Evolutionary conservation across 1,139 yeast genomes (phyloP).

Genomic region (Hemisphaericaspora xylofermentans): DNA sequence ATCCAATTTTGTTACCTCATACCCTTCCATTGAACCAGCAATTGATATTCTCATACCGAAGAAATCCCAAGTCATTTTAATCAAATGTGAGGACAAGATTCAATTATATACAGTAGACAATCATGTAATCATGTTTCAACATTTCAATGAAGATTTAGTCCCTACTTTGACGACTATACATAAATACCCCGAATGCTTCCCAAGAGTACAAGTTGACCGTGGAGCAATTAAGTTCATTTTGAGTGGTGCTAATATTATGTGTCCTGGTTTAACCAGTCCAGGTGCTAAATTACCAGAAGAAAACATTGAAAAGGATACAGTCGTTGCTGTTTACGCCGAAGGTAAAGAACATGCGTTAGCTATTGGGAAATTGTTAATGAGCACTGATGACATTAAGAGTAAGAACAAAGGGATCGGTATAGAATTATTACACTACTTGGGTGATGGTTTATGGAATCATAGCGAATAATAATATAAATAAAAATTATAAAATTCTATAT

Average conservation of each 20-base stretch:
- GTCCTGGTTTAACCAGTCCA: conserved; percentile 92
- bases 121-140: conserved; percentile 77
- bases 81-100: conserved; percentile 88
- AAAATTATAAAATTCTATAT: conserved; percentile 1
- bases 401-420: conserved; percentile 89
- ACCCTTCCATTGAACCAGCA: conserved; percentile 67
- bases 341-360: conserved; percentile 93
- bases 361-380: conserved; percentile 81
- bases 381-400: conserved; percentile 83
- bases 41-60: conserved; percentile 87
- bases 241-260: conserved; percentile 95
- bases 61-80: conserved; percentile 78
- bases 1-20: conserved; percentile 67
- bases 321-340: conserved; percentile 86
- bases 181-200: conserved; percentile 78
- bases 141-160: conserved; percentile 70
- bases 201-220: conserved; percentile 86
- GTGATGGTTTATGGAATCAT: conserved; percentile 85
- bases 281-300: conserved; percentile 85
- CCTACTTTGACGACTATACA: conserved; percentile 81
- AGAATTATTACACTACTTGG: conserved; percentile 79
- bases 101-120: conserved; percentile 74
- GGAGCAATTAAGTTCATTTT: conserved; percentile 95
- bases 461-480: conserved; percentile 21
- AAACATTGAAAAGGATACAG: conserved; percentile 59